Evolutionary conservation across 2,329 filamentous ascomycete genomes (phyloP).

Genomic region (Phialocephala sp.): DNA sequence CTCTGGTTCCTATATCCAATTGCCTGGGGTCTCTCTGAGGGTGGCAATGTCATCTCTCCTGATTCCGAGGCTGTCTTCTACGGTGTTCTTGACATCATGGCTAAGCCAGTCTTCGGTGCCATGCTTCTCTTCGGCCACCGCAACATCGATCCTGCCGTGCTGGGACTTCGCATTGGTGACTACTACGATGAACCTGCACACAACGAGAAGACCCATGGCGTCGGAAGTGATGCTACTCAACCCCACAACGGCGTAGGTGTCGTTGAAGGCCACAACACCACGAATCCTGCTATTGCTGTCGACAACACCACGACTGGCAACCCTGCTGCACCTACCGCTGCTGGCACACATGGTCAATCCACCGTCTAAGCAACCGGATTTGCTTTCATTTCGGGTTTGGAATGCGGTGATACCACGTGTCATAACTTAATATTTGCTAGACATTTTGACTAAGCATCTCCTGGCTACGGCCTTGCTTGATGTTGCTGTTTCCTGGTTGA

Average conservation of each 20-base stretch:
- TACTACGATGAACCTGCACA: constrained; percentile 19
- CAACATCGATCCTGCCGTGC: constrained; percentile 60
- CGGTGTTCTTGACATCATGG: constrained; percentile 67
- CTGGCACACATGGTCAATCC: background rate
- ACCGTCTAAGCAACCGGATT: constrained; percentile 4
- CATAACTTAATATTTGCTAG: constrained; percentile 2
- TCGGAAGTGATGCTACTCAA: background rate
- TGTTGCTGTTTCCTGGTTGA: background rate
- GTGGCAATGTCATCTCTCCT: constrained; percentile 67
- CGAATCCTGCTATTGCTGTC: background rate
- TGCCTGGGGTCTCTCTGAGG: constrained; percentile 67
- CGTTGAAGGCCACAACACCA: background rate
- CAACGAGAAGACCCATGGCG: background rate
- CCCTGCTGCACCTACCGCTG: background rate
- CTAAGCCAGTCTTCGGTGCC: constrained; percentile 67
- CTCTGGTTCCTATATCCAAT: constrained; percentile 71
- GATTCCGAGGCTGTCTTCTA: constrained; percentile 73
- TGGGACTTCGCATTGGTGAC: constrained; percentile 56
- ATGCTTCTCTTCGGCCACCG: constrained; percentile 66
- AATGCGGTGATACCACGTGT: constrained; percentile 9
- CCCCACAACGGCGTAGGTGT: constrained; percentile 4
- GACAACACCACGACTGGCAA: background rate
- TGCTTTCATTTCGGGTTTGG: constrained; percentile 1
- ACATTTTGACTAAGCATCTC: background rate
- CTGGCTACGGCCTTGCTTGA: background rate